These are phyloP conservation scores for Coemansia umbellata DNA, from an alignment of 192 early-diverging fungal species.

Conservation along the genomic window DNA sequence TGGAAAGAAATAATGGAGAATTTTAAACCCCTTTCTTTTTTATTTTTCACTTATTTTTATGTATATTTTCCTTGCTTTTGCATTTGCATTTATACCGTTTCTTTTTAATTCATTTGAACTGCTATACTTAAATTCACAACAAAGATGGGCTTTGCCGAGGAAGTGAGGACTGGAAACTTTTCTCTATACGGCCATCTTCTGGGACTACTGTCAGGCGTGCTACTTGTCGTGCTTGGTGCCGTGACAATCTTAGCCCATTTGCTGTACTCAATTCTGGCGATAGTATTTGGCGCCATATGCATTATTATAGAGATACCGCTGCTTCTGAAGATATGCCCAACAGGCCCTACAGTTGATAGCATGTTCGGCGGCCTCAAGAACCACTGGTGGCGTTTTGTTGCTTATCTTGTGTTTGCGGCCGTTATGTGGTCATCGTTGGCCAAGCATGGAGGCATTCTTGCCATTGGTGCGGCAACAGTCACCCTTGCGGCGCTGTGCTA, in stretches of 20 bases:
- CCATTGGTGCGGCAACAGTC: slow-evolving; percentile 40
- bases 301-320: slow-evolving; percentile 41
- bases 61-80: not conserved
- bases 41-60: not conserved
- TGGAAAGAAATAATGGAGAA: not conserved
- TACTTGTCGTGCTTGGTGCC: slow-evolving; percentile 44
- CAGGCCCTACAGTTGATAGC: slow-evolving; percentile 34
- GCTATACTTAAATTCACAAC: not conserved
- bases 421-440: slow-evolving; percentile 54
- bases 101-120: not conserved
- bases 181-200: slow-evolving; percentile 43
- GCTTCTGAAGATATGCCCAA: slow-evolving; percentile 39
- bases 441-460: slow-evolving; percentile 39
- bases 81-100: not conserved
- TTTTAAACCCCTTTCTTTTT: not conserved
- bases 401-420: slow-evolving; percentile 44
- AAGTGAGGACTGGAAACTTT: slow-evolving; percentile 45
- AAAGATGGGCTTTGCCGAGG: slow-evolving; percentile 43
- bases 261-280: slow-evolving; percentile 48
- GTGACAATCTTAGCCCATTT: slow-evolving; percentile 46
- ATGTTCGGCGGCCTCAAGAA: slow-evolving; percentile 37
- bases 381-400: slow-evolving; percentile 48
- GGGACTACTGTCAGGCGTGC: slow-evolving; percentile 42
- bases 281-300: slow-evolving; percentile 47
- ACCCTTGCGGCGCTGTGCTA: slow-evolving; percentile 45